phyloP scores from a whole-genome alignment of 495 filamentous ascomycete species.

The Aspergillus conjunctus region DNA sequence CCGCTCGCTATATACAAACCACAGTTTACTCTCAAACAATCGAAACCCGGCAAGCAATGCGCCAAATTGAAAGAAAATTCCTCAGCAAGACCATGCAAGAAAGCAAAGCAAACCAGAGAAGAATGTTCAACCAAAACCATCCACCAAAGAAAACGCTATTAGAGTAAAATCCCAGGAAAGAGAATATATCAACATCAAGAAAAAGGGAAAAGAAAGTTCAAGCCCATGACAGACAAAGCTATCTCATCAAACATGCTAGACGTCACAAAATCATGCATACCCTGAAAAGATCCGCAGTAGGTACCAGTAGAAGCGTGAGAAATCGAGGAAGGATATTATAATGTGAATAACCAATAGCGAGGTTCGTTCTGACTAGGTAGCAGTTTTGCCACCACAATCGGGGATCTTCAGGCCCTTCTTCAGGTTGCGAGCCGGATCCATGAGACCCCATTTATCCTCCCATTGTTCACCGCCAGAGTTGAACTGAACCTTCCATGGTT shows the following conservation, averaged over 20 bases:
- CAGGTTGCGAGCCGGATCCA: conserved; percentile 83
- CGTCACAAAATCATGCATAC: conserved; percentile 20
- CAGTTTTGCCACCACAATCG: conserved; percentile 77
- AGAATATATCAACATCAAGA: conserved; percentile 6
- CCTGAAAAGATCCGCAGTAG: conserved; percentile 8
- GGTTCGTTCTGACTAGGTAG: conserved; percentile 29
- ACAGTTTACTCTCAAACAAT: not conserved
- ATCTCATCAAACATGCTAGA: conserved; percentile 23
- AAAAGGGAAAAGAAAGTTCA: conserved; percentile 9
- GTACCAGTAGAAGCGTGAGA: conserved; percentile 2
- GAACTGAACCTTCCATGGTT: conserved; percentile 86
- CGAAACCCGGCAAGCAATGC: not conserved
- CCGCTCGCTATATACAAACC: conserved; percentile 19
- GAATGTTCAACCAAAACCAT: conserved; percentile 3
- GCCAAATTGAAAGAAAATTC: not conserved
- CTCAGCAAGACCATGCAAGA: conserved; percentile 1
- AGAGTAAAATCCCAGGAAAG: conserved; percentile 18
- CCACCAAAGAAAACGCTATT: conserved; percentile 1
- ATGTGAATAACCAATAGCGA: too few relatives aligned
- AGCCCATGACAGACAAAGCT: conserved; percentile 4
- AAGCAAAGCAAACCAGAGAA: not conserved
- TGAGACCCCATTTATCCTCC: conserved; percentile 96
- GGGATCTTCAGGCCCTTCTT: conserved; percentile 87
- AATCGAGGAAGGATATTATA: not conserved
- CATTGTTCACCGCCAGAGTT: conserved; percentile 72